Evolutionary conservation across 352 stramenopile species (phyloP), one percentile per base, ranked within the genome.

Genomic region (Aphanomyces astaci): DNA sequence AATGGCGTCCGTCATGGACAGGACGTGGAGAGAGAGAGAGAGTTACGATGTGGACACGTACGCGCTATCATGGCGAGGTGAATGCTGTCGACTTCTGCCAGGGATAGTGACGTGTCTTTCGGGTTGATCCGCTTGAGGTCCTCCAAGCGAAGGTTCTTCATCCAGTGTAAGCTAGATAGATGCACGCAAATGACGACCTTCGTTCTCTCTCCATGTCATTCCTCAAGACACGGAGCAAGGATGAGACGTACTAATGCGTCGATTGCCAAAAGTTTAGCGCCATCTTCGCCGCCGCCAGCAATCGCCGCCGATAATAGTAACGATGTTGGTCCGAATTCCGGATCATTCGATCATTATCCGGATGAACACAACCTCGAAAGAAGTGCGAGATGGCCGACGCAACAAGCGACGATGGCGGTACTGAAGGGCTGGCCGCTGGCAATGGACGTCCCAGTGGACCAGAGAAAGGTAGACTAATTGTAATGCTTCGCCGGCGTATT

Each of bases 191-290:
- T 46, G 22, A 19, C n/a, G 4, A 15, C 4, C 31, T 31, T 24
- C 52, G 17, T 1, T 11, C 3, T 28, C 17, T n/a, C n/a, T n/a
- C n/a, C n/a, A n/a, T 43, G 36, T 43, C 36, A 43, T 32, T 9
- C 46, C 5, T 25, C 17, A 19, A 11, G 3, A 24, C 25, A 33
- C 17, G 48, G 24, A 71, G 30, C 36, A 13, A 66, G 13, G 25
- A 0, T 15, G 36, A 39, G 63, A 72, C 83, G 65, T 80, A 95
- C 87, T 94, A 95, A 73, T 95, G 87, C 48, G 87, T 94, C 64
- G 87, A 95, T 69, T 95, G 87, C 87, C 87, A 95, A 72, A 95
- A 95, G 77, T 94, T 95, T 75, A 80, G 90, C 72, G 78, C 85
- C 87, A 95, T 95, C 25, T 30, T 75, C n/a, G 56, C 30, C 1